These are phyloP conservation scores for Maudiozyma serrabonitensis DNA, from an alignment of 805 yeast species.

Conservation along the genomic window DNA sequence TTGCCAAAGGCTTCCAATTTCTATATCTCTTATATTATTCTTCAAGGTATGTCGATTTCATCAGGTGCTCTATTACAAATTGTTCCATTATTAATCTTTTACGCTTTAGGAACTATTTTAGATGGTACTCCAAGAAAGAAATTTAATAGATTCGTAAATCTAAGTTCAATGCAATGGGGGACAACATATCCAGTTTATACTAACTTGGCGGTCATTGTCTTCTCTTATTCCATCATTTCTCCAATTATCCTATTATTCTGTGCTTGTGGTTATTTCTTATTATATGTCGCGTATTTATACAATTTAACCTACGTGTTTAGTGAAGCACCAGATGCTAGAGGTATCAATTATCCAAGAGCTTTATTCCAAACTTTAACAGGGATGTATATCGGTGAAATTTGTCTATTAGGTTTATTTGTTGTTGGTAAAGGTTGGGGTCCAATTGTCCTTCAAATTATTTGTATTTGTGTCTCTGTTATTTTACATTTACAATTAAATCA, in stretches of 20 bases:
- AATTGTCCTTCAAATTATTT: conserved; percentile 60
- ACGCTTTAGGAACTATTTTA: conserved; percentile 44
- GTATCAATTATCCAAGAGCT: conserved; percentile 80
- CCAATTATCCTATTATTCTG: conserved; percentile 77
- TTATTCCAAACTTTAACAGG: conserved; percentile 84
- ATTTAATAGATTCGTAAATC: conserved; percentile 45
- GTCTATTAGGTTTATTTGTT: conserved; percentile 75
- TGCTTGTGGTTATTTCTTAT: conserved; percentile 53
- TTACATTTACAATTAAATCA: conserved; percentile 52
- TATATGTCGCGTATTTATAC: conserved; percentile 72
- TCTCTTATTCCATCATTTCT: conserved; percentile 64
- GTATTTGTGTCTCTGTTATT: conserved; percentile 56
- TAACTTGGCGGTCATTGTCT: conserved; percentile 56
- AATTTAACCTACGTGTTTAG: conserved; percentile 62
- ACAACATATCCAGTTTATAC: conserved; percentile 69
- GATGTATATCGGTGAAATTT: conserved; percentile 75
- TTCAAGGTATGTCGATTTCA: conserved; percentile 59
- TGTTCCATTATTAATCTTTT: conserved; percentile 47
- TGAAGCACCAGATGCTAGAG: conserved; percentile 67
- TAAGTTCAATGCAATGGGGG: conserved; percentile 58
- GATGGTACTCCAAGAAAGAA: conserved; percentile 63
- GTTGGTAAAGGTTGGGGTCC: conserved; percentile 97
- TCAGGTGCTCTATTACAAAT: conserved; percentile 60
- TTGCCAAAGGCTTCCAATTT: conserved; percentile 69
- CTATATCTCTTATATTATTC: conserved; percentile 53